A percentile compares a stretch with the other conserved stretches of the same genome.
These are phyloP conservation scores for Middelhovenomyces tepae DNA, from an alignment of 805 yeast species.

Conservation along the genomic window DNA sequence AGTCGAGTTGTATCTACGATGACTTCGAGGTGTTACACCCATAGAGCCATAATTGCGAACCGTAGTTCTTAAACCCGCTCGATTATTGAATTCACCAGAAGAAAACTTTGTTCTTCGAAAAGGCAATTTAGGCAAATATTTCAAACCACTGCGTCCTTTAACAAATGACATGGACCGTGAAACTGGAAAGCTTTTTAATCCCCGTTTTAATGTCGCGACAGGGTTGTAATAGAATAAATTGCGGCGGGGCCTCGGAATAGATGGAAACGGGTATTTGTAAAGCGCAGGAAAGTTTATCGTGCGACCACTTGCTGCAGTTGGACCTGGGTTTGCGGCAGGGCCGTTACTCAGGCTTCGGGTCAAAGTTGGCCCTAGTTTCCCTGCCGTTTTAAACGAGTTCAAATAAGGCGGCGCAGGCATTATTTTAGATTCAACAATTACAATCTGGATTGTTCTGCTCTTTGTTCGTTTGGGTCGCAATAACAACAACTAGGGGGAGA, in stretches of 20 bases:
- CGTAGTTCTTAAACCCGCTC: constrained; percentile 1
- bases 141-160: not conserved
- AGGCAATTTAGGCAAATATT: not conserved
- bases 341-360: constrained; percentile 3
- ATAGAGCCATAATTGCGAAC: constrained; percentile 1
- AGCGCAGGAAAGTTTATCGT: too few species aligned
- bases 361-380: not conserved
- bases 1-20: not conserved
- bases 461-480: too few species aligned
- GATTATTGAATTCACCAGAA: constrained; percentile 3
- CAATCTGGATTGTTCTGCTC: too few species aligned
- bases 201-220: constrained; percentile 17
- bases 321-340: constrained; percentile 3
- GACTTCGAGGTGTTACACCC: constrained; percentile 3
- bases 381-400: not conserved
- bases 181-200: constrained; percentile 14
- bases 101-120: not conserved
- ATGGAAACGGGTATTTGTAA: constrained; percentile 16
- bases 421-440: not conserved
- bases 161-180: constrained; percentile 12
- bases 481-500: too few species aligned
- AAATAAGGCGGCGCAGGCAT: constrained; percentile 12
- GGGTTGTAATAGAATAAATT: constrained; percentile 18
- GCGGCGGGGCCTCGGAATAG: constrained; percentile 19
- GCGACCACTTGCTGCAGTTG: too few species aligned